A percentile compares a stretch with the other conserved stretches of the same genome.
Evolutionary conservation across 2,329 filamentous ascomycete genomes (phyloP).

Genomic region (Sclerotinia nivalis): DNA sequence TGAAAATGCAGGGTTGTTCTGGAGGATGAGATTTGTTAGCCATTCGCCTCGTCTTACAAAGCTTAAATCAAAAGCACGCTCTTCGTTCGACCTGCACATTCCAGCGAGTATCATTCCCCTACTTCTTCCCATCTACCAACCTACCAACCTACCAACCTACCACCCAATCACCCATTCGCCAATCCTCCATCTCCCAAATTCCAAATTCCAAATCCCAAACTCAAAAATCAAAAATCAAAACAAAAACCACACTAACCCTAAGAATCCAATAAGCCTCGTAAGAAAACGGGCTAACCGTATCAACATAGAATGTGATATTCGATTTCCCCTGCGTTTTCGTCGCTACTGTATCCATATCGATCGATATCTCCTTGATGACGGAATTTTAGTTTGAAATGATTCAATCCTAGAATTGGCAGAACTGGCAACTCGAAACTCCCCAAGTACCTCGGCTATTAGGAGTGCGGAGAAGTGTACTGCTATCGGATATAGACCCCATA

Average conservation of each 20-base stretch:
- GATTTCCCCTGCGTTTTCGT: not conserved
- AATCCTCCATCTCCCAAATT: no score
- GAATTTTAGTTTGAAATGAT: not conserved
- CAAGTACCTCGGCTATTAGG: not conserved
- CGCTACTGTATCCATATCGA: no score
- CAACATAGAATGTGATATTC: conserved; percentile 42
- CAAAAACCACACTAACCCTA: conserved; percentile 44
- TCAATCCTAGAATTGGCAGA: not conserved
- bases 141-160: no score
- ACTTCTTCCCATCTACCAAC: not conserved
- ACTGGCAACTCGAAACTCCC: not conserved
- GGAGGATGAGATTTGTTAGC: not conserved
- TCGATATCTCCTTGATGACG: no score
- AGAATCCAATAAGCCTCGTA: conserved; percentile 60
- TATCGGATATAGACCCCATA: not conserved
- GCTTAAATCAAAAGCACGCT: not conserved
- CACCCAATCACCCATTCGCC: no score
- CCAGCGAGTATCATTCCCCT: no score
- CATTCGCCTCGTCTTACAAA: not conserved
- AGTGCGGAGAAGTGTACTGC: not conserved
- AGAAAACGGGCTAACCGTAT: conserved; percentile 60
- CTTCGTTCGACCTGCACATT: no score
- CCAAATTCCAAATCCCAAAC: not conserved
- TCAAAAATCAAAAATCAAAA: not conserved
- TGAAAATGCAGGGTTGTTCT: conserved; percentile 58